Conservation (phyloP, 108 stramenopile species). For the Cyclotella choctawhatcheeana region DNA sequence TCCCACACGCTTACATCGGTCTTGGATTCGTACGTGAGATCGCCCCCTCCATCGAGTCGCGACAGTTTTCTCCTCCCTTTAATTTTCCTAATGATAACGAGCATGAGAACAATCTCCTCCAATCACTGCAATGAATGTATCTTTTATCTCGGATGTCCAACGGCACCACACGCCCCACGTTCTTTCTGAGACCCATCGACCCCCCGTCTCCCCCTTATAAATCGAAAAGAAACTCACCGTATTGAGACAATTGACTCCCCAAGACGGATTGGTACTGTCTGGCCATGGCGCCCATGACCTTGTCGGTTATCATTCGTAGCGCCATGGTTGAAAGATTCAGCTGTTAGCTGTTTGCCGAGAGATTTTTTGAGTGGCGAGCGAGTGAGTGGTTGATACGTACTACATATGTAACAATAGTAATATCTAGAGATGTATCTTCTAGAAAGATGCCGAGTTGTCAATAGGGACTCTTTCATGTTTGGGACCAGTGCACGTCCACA, state of each 20-base stretch:
- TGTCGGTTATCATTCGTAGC: conserved; percentile 67
- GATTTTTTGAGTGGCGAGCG: no score
- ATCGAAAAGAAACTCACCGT: conserved; percentile 61
- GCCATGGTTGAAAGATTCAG: conserved; percentile 72
- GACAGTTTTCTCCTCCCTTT: no score
- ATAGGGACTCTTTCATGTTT: neutral
- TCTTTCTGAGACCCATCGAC: neutral
- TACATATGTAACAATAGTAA: neutral
- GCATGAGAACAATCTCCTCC: no score
- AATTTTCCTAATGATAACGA: no score
- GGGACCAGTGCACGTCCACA: neutral
- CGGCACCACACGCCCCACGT: neutral
- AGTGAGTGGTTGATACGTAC: no score
- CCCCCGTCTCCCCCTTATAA: neutral
- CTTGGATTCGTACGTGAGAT: no score
- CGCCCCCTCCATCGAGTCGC: no score
- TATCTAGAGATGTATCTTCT: neutral
- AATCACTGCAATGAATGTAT: no score
- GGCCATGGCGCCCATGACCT: conserved; percentile 64
- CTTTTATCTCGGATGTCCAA: no score
- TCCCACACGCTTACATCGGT: no score
- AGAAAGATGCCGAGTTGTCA: neutral
- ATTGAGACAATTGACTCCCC: conserved; percentile 68
- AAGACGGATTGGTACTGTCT: conserved; percentile 64
- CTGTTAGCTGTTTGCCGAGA: no score